Base-by-base conservation (phyloP, 495 filamentous ascomycete species). In the Penicillium lagena region DNA sequence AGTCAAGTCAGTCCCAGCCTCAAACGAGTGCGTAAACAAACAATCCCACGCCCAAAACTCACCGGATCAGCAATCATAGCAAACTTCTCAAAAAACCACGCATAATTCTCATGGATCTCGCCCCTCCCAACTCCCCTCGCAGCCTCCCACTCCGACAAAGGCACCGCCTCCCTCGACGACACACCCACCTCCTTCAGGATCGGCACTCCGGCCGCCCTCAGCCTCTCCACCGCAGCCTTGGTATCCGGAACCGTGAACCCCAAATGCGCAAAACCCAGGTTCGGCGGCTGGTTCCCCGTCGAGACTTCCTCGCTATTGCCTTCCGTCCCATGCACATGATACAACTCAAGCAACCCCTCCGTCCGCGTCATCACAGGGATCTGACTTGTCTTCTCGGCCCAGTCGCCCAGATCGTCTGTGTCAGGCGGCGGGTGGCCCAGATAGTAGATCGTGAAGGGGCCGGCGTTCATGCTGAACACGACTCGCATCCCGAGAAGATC, bases 401-500 rank as follows among this genome's bases (percentile, higher is more conserved):
- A 70, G 0, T 40, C 28, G 8, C 44, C 33, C 17, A 60, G 42
- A 27, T 64, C 54, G 0, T 56, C 35, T 4, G 47, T 49, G 5
- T 46, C 34, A 9, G 57, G 53, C 11, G 59, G 55, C 8, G 67
- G 67, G 42, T 68, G 60, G 11, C 65, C 67, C n/a, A 70, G 59
- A 43, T 68, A 70, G 49, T 68, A 70, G 50, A 70, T 60, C 27
- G 65, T 68, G 52, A 65, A 67, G 22, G 67, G 67, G 12, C 67
- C 67, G 17, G 65, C 58, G 49, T 70, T 70, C 60, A 69, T 63
- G 11, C 65, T 69, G 54, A 71, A 77, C 35, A 75, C 52, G 9
- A 67, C 56, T 14, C 70, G 71, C 64, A 77, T 70, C 41, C 73
- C 73, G 37, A 77, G 60, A 10, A 72, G 60, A 36, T 68, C 49